Base-by-base conservation (phyloP, 1,139 yeast species). In the Yamadazyma membranifaciens region DNA sequence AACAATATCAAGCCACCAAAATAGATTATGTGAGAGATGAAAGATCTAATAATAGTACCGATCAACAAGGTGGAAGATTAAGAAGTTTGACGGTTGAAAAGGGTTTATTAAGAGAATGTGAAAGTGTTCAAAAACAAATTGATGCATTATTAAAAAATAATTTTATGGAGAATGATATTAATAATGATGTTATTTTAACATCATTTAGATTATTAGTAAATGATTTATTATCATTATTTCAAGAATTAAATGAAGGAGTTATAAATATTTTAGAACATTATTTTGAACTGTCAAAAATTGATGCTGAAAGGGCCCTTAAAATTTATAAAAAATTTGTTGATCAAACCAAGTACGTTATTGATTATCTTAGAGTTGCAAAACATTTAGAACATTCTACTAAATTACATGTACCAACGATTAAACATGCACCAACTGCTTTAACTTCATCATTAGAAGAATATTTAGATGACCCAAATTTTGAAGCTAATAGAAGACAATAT, bases 361-460 rank as follows among this genome's bases (percentile, higher is more conserved):
- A 83, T 52, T 92, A 85, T 60, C 73, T 92, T 54, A 80, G 95
- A 52, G 83, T 86, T 14, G 98, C 98, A 5, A 91, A 92, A 57
- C 91, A 85, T 58, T 70, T 87, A 52, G 96, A 88, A 59, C 79
- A 82, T 56, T 81, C 92, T 2, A 88, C 98, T 1, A 89, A 89
- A 54, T 69, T 92, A 46, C 89, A 86, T 56, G 96, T 92, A 25
- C 98, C 98, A 22, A 91, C 96, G 11, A 91, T 92, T 46, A 88
- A 88, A 60, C 98, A 92, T 63, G 97, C 98, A 0, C 98, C 98
- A 11, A 91, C 97, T 2, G 94, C 96, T 22, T 74, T 92, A 52
- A 86, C 96, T 7, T 75, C 83, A 32, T 84, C 95, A 11, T 73
- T 92, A 43, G 95, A 88, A 57, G 97, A 91, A 52, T 94, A 92